A percentile compares a stretch with the other conserved stretches of the same genome.
Conservation (phyloP, 2,329 filamentous ascomycete species). For the Fonsecaea nubica region DNA sequence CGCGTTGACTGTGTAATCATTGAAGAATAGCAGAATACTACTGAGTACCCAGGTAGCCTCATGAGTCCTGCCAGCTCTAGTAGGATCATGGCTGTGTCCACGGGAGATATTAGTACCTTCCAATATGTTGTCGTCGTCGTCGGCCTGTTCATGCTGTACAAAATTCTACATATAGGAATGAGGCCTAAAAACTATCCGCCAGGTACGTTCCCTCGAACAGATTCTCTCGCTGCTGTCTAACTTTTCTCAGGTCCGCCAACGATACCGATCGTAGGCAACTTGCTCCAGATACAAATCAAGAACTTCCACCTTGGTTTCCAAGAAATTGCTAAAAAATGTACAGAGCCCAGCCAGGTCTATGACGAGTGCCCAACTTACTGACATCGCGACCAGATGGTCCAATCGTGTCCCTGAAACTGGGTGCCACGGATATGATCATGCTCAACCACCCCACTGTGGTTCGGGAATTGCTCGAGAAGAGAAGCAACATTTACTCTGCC, state of each 20-base stretch:
- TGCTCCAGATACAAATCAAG: neutral
- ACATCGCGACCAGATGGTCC: slow-evolving; percentile 8
- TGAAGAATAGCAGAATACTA: no score
- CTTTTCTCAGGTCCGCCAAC: slow-evolving; percentile 1
- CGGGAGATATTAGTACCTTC: no score
- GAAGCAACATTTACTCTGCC: slow-evolving; percentile 1
- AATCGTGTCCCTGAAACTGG: slow-evolving; percentile 6
- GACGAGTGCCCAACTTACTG: neutral
- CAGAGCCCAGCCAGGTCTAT: neutral
- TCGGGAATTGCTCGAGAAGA: slow-evolving; percentile 13
- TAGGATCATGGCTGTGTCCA: no score
- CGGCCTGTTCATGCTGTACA: neutral
- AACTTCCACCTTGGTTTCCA: slow-evolving; percentile 6
- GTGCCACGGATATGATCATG: slow-evolving; percentile 3
- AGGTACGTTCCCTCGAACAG: neutral
- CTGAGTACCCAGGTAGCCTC: no score
- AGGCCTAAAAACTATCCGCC: neutral
- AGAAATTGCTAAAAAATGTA: neutral
- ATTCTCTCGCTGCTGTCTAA: no score
- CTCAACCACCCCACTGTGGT: neutral
- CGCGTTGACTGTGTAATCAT: no score
- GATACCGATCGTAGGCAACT: slow-evolving; percentile 1
- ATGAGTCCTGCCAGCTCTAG: no score
- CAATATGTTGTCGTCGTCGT: no score
- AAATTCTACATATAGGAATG: slow-evolving; percentile 1